Evolutionary conservation across 2,329 filamentous ascomycete species (phyloP), one percentile per base, ranked within the genome.

Genomic region (Balansia obtecta): DNA sequence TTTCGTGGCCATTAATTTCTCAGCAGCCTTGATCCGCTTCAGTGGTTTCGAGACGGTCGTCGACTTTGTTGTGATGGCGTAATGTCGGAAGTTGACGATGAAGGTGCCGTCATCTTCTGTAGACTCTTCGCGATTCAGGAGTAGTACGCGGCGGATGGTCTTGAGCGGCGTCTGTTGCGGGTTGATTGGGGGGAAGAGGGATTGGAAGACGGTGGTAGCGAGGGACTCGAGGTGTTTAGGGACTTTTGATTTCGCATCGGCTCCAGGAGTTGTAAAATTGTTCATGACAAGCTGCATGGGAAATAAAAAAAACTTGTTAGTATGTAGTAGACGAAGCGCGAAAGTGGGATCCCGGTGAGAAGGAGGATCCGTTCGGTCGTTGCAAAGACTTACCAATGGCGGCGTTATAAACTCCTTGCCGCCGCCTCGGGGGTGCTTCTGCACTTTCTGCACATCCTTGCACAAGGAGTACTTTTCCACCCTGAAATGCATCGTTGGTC

Each of bases 381-480:
- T 37, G 34, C 16, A 5, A 50, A 43, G 39, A 56, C 71, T 55
- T 77, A 85, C 82, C 69, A 97, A 70, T 54, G 93, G 93, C 7
- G 93, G 83, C 42, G 83, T 88, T 51, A 86, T 75, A 61, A 88
- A 95, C 65, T 95, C 88, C 64, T 91, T 91, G 55, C 86, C 88
- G 45, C 85, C 84, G 45, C 83, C 85, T 62, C 83, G 81, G 9
- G 91, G 88, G 58, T 88, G 86, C 66, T 86, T 88, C 70, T 94
- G 82, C 13, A 88, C 82, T 63, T 82, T 85, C 59, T 86, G 79
- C 3, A 98, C 83, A 65, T 98, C 93, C 66, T 93, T 95, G 68
- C 85, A 88, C 2, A 98, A 75, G 37, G 89, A 95, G 66, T 98
- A 98, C 60, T 88, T 89, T 63, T 97, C 88, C 45, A 98, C 88